Percentiles rank a stretch among this genome's conserved stretches.
Conservation (phyloP, 2,329 filamentous ascomycete genomes). For the Trichoderma sp. region DNA sequence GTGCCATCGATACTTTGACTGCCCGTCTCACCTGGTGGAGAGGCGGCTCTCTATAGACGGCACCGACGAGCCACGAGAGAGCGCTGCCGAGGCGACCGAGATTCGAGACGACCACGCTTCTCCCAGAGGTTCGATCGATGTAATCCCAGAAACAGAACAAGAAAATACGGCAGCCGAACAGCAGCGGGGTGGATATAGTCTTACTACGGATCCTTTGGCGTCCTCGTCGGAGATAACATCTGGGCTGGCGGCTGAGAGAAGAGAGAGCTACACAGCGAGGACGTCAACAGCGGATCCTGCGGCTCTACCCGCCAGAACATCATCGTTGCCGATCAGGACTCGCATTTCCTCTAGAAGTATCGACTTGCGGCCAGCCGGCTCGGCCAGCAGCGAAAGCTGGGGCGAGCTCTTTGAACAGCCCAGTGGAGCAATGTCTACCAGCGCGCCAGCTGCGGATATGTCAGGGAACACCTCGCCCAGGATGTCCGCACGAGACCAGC, state of each 20-base stretch:
- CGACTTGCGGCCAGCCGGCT: slow-evolving; percentile 9
- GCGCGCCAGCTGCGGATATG: slow-evolving; percentile 4
- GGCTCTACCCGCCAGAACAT: slow-evolving; percentile 31
- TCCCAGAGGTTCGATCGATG: slow-evolving; percentile 9
- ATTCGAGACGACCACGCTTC: slow-evolving; percentile 11
- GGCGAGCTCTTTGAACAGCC: slow-evolving; percentile 12
- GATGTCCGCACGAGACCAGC: slow-evolving; percentile 9
- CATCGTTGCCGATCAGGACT: slow-evolving; percentile 27
- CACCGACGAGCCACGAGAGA: slow-evolving; percentile 29
- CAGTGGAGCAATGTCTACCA: slow-evolving; percentile 3
- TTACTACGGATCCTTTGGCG: neutral
- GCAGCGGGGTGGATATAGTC: neutral
- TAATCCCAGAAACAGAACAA: neutral
- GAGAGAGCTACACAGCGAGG: slow-evolving; percentile 1
- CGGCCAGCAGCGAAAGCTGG: slow-evolving; percentile 1
- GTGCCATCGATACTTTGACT: slow-evolving; percentile 54
- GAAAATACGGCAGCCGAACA: neutral
- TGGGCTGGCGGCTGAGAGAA: slow-evolving; percentile 6
- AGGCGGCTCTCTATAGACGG: slow-evolving; percentile 42
- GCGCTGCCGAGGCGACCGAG: slow-evolving; percentile 13
- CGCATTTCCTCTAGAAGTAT: slow-evolving; percentile 21
- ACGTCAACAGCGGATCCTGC: neutral
- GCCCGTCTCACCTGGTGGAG: slow-evolving; percentile 51
- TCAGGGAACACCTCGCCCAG: slow-evolving; percentile 13
- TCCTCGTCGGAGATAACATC: slow-evolving; percentile 2